A percentile compares a stretch with the other conserved stretches of the same genome.
Conservation (phyloP, 75 land plant genomes). For the Cupressus sempervirens region DNA sequence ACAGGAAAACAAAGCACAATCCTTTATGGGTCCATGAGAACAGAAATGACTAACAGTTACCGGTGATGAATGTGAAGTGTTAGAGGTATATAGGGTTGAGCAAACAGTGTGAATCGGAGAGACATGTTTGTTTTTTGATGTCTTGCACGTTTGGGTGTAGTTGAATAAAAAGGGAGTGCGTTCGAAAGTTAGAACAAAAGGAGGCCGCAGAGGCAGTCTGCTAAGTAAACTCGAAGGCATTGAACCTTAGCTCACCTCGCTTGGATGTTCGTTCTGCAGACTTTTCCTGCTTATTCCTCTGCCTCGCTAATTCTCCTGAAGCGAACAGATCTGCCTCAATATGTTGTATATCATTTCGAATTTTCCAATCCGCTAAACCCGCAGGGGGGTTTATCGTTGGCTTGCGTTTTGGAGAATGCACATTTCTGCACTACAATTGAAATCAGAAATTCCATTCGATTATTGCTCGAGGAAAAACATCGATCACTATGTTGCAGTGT, state of each 20-base stretch:
- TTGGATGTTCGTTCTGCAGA: not conserved
- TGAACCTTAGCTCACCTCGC: not conserved
- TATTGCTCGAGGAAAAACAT: too few relatives aligned
- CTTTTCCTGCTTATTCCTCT: not conserved
- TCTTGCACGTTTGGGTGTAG: not conserved
- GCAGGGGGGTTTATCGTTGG: not conserved
- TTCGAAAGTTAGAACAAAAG: not conserved
- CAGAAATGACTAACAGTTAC: not conserved
- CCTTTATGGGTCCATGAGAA: not conserved
- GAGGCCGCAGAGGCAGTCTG: not conserved
- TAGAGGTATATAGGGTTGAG: not conserved
- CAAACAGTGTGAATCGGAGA: not conserved
- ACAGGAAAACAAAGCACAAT: constrained; percentile 10
- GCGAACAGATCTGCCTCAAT: not conserved
- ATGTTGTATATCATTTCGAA: not conserved
- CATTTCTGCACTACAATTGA: too few relatives aligned
- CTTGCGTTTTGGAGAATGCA: not conserved
- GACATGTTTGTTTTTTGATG: not conserved
- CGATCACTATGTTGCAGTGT: too few relatives aligned
- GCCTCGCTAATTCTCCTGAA: not conserved
- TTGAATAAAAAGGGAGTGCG: not conserved
- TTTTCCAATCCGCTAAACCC: not conserved
- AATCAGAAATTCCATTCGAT: too few relatives aligned
- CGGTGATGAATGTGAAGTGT: not conserved
- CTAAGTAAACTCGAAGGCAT: not conserved